Base-by-base conservation (phyloP, 169 alveolate genomes). In the Babesia bovis region DNA sequence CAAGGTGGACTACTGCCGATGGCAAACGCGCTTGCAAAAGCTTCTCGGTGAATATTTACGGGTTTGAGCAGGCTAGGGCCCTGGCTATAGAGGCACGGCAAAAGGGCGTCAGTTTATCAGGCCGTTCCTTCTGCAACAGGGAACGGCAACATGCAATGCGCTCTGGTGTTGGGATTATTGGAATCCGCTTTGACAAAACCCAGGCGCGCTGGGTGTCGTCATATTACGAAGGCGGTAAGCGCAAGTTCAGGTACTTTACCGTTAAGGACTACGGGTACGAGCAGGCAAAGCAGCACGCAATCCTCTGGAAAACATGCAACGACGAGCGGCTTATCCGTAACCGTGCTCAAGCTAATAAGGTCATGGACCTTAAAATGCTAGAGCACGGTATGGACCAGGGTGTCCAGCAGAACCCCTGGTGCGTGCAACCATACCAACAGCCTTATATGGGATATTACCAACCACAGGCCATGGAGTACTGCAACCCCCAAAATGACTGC, bases 121-220 rank as follows among this genome's bases (percentile, higher is more conserved):
- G 88, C 33, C 32, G 88, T 6, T 81, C 88, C 3, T 81, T 81
- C 41, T 70, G 88, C 58, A 81, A 81, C 81, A 55, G 88, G 0
- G 88, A 81, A 52, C 72, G 88, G 28, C 88, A 81, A 57, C 88
- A 81, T 60, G 88, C 88, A 28, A 81, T 81, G 88, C 58, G 82
- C 38, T 67, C 83, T 35, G 88, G 88, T 2, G 88, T 81, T 19
- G 88, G 88, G 3, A 81, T 88, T 33, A 87, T 88, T 30, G 93
- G 93, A 9, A 87, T 88, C 28, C 73, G 93, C 60, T 88, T 88
- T 58, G 93, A 88, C 65, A 88, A 88, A 41, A 84, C 93, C 2
- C 93, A 88, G 50, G 90, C 89, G 36, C 47, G 93, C 38, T 88
- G 93, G 93, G 84, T 88, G 21, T 88, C 93, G n/a, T 84, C 91